Percentiles rank a stretch among this genome's conserved stretches.
phyloP scores from a whole-genome alignment of 2,329 filamentous ascomycete species.

The Elsinoe necatrix region DNA sequence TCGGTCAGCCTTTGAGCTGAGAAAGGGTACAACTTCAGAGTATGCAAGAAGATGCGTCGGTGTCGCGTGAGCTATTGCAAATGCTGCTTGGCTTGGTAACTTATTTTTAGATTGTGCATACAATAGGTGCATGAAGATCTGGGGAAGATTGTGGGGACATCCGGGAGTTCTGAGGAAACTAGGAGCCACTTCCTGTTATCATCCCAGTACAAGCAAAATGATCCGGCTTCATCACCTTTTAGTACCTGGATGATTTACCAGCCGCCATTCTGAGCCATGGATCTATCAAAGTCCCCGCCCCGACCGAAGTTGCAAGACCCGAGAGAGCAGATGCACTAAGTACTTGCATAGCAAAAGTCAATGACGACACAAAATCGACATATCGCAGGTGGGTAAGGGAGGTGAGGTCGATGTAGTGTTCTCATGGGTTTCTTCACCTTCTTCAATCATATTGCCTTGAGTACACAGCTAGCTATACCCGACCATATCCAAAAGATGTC shows the following conservation, averaged over 20 bases:
- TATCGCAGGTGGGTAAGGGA: not conserved
- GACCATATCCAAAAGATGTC: slow-evolving; percentile 22
- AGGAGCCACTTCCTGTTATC: no score
- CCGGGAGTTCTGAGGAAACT: not conserved
- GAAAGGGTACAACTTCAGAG: no score
- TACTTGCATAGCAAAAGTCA: not conserved
- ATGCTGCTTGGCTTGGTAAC: not conserved
- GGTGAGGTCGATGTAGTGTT: not conserved
- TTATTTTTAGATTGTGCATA: not conserved
- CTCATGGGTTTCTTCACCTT: not conserved
- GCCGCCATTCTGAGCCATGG: no score
- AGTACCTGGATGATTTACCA: no score
- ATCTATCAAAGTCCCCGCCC: no score
- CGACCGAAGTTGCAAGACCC: no score
- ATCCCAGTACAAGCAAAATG: no score
- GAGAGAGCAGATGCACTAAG: no score
- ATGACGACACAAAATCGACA: slow-evolving; percentile 10
- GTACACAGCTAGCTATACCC: no score
- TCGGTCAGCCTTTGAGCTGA: no score
- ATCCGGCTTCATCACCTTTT: no score
- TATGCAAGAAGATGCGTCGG: not conserved
- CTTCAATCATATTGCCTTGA: not conserved
- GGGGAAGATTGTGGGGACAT: not conserved
- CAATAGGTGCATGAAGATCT: not conserved
- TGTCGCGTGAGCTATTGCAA: not conserved